phyloP scores from a whole-genome alignment of 768 basidiomycete species.

The Lactifluus volemus region DNA sequence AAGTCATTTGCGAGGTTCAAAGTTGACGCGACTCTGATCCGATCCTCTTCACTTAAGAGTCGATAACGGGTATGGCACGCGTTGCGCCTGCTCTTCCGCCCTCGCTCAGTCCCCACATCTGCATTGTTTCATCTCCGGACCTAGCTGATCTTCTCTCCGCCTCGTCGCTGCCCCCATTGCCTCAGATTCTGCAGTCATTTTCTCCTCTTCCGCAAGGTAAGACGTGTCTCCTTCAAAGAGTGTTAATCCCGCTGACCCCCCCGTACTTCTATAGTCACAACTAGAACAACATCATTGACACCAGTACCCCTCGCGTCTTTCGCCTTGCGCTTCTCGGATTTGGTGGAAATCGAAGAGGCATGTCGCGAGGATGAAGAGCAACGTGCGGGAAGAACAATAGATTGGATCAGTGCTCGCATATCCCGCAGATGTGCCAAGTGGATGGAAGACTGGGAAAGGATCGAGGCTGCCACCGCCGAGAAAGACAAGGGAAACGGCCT shows the following conservation, averaged over 20 bases:
- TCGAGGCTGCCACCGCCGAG: slow-evolving; percentile 27
- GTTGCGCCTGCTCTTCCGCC: slow-evolving; percentile 52
- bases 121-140: slow-evolving; percentile 63
- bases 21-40: neutral
- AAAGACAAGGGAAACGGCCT: slow-evolving; percentile 22
- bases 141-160: slow-evolving; percentile 49
- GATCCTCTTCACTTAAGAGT: neutral
- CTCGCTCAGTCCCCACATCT: slow-evolving; percentile 78
- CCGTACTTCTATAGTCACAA: slow-evolving; percentile 46
- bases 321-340: slow-evolving; percentile 68
- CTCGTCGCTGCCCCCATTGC: slow-evolving; percentile 58
- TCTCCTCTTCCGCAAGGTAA: slow-evolving; percentile 75
- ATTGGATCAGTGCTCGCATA: slow-evolving; percentile 78
- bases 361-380: slow-evolving; percentile 73
- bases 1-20: neutral
- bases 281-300: slow-evolving; percentile 63
- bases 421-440: slow-evolving; percentile 53
- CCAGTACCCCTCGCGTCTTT: slow-evolving; percentile 68
- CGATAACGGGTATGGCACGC: slow-evolving; percentile 10
- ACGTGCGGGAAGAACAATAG: slow-evolving; percentile 71
- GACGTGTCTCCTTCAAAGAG: neutral
- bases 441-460: slow-evolving; percentile 56
- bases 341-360: slow-evolving; percentile 60
- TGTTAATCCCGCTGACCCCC: slow-evolving; percentile 4
- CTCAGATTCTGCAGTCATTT: slow-evolving; percentile 74